Conservation (phyloP, 129 eudicot species). For the Smallanthus sonchifolius region DNA sequence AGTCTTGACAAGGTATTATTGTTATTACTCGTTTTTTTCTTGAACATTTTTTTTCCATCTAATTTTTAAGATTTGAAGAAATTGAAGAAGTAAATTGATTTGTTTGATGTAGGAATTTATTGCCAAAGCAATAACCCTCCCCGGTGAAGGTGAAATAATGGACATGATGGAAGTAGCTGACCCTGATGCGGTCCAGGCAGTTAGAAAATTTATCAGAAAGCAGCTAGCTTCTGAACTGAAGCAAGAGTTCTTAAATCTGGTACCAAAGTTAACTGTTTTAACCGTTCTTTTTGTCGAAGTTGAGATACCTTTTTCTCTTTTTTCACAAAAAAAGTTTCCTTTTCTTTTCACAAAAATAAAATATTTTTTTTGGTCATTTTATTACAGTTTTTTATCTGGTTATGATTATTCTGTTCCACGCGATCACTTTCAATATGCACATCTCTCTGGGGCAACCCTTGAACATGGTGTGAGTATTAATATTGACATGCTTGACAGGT, state of each 20-base stretch:
- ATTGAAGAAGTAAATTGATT: neutral
- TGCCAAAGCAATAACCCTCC: slow-evolving; percentile 86
- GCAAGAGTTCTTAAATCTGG: slow-evolving; percentile 56
- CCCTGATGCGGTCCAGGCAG: slow-evolving; percentile 99
- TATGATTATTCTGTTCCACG: neutral
- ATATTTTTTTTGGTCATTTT: too few relatives aligned
- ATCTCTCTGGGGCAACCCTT: neutral
- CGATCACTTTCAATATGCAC: neutral
- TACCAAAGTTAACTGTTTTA: slow-evolving; percentile 15
- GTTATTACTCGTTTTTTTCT: neutral
- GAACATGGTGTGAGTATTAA: neutral
- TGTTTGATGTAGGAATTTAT: slow-evolving; percentile 66
- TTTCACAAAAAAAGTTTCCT: neutral
- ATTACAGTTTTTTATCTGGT: neutral
- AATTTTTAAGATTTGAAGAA: neutral
- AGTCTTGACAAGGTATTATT: slow-evolving; percentile 77
- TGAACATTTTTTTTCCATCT: neutral
- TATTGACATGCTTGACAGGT: slow-evolving; percentile 43
- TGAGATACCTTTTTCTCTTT: neutral
- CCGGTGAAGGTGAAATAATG: slow-evolving; percentile 94
- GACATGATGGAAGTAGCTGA: slow-evolving; percentile 96
- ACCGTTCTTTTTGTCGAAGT: neutral
- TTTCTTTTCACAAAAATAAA: neutral
- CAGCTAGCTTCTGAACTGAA: slow-evolving; percentile 77
- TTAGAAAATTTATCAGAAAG: slow-evolving; percentile 74